Evolutionary conservation across 306 rosid species (phyloP), one percentile per base, ranked within the genome.

Genomic region (Vachellia pachyceras): DNA sequence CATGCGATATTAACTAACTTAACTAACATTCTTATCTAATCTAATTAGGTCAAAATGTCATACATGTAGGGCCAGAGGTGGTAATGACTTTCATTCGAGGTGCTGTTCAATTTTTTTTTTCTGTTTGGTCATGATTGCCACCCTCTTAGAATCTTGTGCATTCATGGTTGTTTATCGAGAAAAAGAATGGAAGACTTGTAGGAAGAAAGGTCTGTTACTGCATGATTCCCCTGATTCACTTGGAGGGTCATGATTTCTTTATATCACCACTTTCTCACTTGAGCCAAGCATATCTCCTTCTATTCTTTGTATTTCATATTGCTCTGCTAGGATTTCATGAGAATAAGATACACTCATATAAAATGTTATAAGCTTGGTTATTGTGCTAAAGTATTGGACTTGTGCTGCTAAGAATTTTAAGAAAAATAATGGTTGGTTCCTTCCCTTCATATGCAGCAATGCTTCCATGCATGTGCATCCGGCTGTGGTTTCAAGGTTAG

Each of bases 401-500:
- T 20, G 4, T 4, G 1, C 61, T 7, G 29, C 23, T n/a, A 7
- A 52, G 23, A 52, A 23, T 60, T 60, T 60, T n/a, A 10, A 10
- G 15, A 25, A 23, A 78, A 61, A 37, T 82, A 69, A 78, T 77
- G 54, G 46, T 77, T 88, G 69, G 69, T 82, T 13, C 79, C 78
- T 82, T 67, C 79, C 79, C 79, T 80, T 70, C 78, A 18, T 75
- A 60, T 78, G 33, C 94, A 93, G 99, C 89, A 89, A 77, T 95
- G 99, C 73, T 95, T 95, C 80, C 89, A 77, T 72, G 97, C 99
- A 72, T 93, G 99, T 75, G 90, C 87, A 60, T 95, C 97, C 63
- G 99, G 99, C 73, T 93, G 99, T 60, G 97, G 97, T 67, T 95
- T 67, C 83, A 95, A 89, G 97, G 99, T 95, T 54, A 86, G 97